These are phyloP conservation scores for Tympanopsis confertula DNA, from an alignment of 2,329 filamentous ascomycete genomes.

Conservation along the genomic window DNA sequence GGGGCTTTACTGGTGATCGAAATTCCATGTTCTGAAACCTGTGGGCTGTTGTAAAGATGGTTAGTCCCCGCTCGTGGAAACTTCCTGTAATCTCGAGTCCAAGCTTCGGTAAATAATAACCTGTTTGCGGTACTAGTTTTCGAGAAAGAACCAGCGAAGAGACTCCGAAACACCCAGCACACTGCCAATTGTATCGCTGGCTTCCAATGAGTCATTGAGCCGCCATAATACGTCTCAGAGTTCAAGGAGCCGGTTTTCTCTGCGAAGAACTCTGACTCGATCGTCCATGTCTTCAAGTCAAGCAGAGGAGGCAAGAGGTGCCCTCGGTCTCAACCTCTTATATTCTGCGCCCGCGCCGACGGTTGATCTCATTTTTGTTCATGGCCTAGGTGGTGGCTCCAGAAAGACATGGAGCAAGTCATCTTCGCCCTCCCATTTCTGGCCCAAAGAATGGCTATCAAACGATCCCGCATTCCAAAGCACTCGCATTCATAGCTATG, in stretches of 20 bases:
- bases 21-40: too few relatives aligned
- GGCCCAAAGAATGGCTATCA: slow-evolving; percentile 24
- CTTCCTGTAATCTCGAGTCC: too few relatives aligned
- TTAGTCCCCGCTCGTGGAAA: too few relatives aligned
- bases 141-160: too few relatives aligned
- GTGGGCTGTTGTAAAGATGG: too few relatives aligned
- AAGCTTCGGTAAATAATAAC: too few relatives aligned
- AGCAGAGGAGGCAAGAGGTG: slow-evolving; percentile 5
- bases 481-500: slow-evolving; percentile 16
- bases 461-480: slow-evolving; percentile 13
- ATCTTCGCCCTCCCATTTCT: slow-evolving; percentile 13
- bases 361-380: slow-evolving; percentile 23
- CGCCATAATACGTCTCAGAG: too few relatives aligned
- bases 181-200: too few relatives aligned
- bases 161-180: too few relatives aligned
- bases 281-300: slow-evolving; percentile 5
- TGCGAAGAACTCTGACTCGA: slow-evolving; percentile 4
- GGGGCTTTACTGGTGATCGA: too few relatives aligned
- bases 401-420: slow-evolving; percentile 23
- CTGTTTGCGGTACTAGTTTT: too few relatives aligned
- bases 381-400: slow-evolving; percentile 24
- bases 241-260: slow-evolving; percentile 5
- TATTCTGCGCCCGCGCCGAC: slow-evolving; percentile 9
- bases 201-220: too few relatives aligned
- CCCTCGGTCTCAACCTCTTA: slow-evolving; percentile 10